Evolutionary conservation across 805 yeast genomes (phyloP).

Genomic region (Ogataea trehaloabstinens): DNA sequence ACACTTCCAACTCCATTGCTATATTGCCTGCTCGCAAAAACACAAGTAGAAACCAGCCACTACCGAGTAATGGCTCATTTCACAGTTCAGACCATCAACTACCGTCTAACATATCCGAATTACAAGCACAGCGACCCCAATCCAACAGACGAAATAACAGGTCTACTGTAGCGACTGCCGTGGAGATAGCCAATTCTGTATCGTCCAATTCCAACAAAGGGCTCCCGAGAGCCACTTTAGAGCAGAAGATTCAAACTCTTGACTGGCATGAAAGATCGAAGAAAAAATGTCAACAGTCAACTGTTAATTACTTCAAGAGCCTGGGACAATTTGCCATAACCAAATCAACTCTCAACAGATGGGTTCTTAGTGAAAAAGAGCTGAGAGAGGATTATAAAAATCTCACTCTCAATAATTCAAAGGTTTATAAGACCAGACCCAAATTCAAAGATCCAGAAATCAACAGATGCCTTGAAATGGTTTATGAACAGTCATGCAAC

Average conservation of each 20-base stretch:
- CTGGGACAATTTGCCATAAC: conserved; percentile 35
- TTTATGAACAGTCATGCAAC: conserved; percentile 36
- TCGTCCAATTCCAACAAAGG: conserved; percentile 5
- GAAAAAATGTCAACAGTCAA: conserved; percentile 33
- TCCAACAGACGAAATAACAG: conserved; percentile 3
- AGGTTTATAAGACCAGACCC: conserved; percentile 32
- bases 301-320: conserved; percentile 33
- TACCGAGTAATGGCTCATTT: too few species aligned
- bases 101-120: too few species aligned
- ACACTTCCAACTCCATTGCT: not conserved
- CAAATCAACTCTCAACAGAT: conserved; percentile 38
- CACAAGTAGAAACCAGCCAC: too few species aligned
- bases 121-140: conserved; percentile 4
- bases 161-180: not conserved
- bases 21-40: too few species aligned
- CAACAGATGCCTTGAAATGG: conserved; percentile 35
- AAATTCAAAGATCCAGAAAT: conserved; percentile 32
- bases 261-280: conserved; percentile 35
- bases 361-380: conserved; percentile 35
- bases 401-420: conserved; percentile 26
- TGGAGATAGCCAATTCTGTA: not conserved
- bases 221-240: conserved; percentile 36
- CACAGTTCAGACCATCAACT: too few species aligned
- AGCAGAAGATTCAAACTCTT: conserved; percentile 35
- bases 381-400: conserved; percentile 30